Conservation (phyloP, 1,284 basidiomycete genomes). For the Meira miltonrushii region DNA sequence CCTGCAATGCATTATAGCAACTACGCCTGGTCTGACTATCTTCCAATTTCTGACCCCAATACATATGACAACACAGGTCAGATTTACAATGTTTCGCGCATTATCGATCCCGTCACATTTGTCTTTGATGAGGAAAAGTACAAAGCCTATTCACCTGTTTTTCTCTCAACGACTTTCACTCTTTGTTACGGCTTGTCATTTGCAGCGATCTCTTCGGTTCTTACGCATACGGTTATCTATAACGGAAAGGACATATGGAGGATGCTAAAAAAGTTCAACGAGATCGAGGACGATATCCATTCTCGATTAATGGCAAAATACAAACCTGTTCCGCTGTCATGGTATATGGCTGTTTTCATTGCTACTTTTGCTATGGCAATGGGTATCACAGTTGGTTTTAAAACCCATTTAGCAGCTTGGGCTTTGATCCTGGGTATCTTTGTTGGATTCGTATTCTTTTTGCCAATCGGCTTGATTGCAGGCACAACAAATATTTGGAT, state of each 20-base stretch:
- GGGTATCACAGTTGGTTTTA: slow-evolving; percentile 65
- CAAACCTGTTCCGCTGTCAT: slow-evolving; percentile 63
- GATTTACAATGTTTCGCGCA: slow-evolving; percentile 25
- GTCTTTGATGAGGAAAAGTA: slow-evolving; percentile 29
- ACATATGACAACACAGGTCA: slow-evolving; percentile 36
- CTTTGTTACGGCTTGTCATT: slow-evolving; percentile 53
- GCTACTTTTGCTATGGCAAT: slow-evolving; percentile 63
- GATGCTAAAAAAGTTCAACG: slow-evolving; percentile 63
- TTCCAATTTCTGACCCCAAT: slow-evolving; percentile 13
- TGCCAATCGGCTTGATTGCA: slow-evolving; percentile 73
- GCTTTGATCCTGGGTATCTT: slow-evolving; percentile 69
- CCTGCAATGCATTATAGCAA: slow-evolving; percentile 36
- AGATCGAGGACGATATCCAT: slow-evolving; percentile 75
- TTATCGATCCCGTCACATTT: slow-evolving; percentile 20
- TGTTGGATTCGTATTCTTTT: slow-evolving; percentile 59
- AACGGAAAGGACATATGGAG: slow-evolving; percentile 62
- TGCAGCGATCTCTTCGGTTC: slow-evolving; percentile 63
- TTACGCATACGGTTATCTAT: slow-evolving; percentile 60
- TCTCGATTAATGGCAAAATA: slow-evolving; percentile 76
- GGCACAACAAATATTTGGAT: slow-evolving; percentile 79
- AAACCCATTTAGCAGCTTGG: slow-evolving; percentile 67
- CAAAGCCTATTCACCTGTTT: slow-evolving; percentile 40
- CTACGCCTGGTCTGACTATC: not conserved
- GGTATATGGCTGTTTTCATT: slow-evolving; percentile 59
- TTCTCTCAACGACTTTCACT: slow-evolving; percentile 56